These are phyloP conservation scores for Fraxinus floribunda DNA, from an alignment of 305 asterid genomes.

Conservation along the genomic window DNA sequence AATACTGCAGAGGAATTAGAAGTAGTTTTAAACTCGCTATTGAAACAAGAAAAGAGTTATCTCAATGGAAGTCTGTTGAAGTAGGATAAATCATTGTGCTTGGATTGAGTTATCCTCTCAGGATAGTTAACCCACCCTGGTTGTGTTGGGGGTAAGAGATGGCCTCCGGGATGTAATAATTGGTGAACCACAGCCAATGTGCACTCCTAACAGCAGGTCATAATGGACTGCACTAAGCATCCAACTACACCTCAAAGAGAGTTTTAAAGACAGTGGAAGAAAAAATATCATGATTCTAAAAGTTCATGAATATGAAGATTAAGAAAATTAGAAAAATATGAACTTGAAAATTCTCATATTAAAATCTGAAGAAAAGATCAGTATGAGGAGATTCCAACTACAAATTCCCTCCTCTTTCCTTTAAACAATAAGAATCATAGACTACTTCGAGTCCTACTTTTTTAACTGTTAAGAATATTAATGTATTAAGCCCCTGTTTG, in stretches of 20 bases:
- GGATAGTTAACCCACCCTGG: neutral
- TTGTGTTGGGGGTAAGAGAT: neutral
- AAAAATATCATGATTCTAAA: neutral
- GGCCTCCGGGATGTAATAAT: neutral
- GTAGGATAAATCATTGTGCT: neutral
- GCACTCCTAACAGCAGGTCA: neutral
- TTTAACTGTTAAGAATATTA: neutral
- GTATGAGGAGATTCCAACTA: neutral
- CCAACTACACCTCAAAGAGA: neutral
- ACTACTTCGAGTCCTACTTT: neutral
- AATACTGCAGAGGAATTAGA: neutral
- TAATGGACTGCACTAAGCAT: neutral
- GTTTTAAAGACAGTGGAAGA: neutral
- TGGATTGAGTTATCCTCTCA: neutral
- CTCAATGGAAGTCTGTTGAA: neutral
- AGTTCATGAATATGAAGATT: neutral
- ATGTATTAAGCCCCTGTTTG: neutral
- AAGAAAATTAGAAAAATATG: neutral
- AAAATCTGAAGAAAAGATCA: neutral
- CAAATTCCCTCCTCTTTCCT: neutral
- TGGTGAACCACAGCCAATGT: neutral
- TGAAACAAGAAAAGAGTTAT: neutral
- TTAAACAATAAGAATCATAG: neutral
- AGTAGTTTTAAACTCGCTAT: neutral
- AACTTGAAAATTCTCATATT: neutral